A percentile compares a stretch with the other conserved stretches of the same genome.
Evolutionary conservation across 2,329 filamentous ascomycete species (phyloP).

Genomic region (Penicillium psychrosexuale): DNA sequence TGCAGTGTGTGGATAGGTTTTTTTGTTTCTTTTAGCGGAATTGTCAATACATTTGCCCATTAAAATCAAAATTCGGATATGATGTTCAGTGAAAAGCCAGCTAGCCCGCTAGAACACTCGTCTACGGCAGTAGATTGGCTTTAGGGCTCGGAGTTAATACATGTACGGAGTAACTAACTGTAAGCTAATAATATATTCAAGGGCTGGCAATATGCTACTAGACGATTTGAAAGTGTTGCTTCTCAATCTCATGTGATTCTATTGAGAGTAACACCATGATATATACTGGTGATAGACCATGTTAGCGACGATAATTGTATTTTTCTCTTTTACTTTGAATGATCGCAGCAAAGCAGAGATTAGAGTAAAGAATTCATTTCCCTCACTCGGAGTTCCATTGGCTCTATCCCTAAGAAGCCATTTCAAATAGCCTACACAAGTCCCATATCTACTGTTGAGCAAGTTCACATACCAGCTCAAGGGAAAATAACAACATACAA

Average conservation of each 20-base stretch:
- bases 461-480: neutral
- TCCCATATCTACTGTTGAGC: slow-evolving; percentile 9
- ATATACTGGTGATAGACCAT: neutral
- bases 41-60: slow-evolving; percentile 25
- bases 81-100: neutral
- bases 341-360: neutral
- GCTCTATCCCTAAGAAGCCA: slow-evolving; percentile 1
- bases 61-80: slow-evolving; percentile 7
- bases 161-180: too few species aligned
- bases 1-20: slow-evolving; percentile 21
- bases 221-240: neutral
- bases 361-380: neutral
- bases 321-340: neutral
- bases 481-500: slow-evolving; percentile 12
- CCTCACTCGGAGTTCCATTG: neutral
- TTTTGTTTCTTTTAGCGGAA: slow-evolving; percentile 24
- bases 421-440: neutral
- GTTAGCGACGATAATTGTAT: neutral
- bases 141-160: too few species aligned
- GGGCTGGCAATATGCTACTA: neutral
- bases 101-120: too few species aligned
- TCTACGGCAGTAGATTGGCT: too few species aligned
- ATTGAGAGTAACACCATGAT: neutral
- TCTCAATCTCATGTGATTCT: neutral
- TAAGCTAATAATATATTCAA: neutral